A percentile compares a stretch with the other conserved stretches of the same genome.
Evolutionary conservation across 83 land plant species (phyloP).

Genomic region (Larix sibirica): DNA sequence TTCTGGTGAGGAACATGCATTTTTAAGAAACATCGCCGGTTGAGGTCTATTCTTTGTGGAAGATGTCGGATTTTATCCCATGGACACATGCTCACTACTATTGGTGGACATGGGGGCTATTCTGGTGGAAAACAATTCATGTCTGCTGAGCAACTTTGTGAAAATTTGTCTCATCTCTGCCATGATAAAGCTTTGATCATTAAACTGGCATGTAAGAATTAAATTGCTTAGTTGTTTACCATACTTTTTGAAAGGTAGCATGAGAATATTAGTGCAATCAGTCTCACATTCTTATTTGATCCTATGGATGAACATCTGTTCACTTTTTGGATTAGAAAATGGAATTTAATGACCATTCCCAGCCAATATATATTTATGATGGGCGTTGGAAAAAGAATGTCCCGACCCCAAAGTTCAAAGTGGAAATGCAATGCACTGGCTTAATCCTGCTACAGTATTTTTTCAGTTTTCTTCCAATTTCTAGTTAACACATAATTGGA

Average conservation of each 20-base stretch:
- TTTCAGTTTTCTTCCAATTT: neutral
- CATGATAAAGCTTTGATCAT: conserved; percentile 82
- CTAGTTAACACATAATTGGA: neutral
- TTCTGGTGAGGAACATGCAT: no score
- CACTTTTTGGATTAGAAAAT: no score
- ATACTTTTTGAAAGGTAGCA: neutral
- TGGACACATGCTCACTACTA: conserved; percentile 97
- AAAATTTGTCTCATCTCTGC: conserved; percentile 80
- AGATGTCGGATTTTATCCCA: conserved; percentile 86
- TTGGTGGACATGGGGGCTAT: conserved; percentile 97
- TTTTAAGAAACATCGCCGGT: conserved; percentile 93
- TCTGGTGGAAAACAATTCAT: conserved; percentile 89
- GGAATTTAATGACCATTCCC: no score
- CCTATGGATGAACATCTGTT: neutral
- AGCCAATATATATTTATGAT: neutral
- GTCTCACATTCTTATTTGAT: neutral
- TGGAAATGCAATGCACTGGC: neutral
- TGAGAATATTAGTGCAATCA: neutral
- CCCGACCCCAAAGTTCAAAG: neutral
- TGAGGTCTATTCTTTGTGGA: conserved; percentile 85
- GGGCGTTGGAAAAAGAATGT: neutral
- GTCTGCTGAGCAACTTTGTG: conserved; percentile 87
- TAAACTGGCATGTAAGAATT: conserved; percentile 60
- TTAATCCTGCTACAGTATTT: neutral
- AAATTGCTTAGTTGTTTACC: neutral